Evolutionary conservation across 768 basidiomycete genomes (phyloP).

Genomic region (Boletus rubescentipes): DNA sequence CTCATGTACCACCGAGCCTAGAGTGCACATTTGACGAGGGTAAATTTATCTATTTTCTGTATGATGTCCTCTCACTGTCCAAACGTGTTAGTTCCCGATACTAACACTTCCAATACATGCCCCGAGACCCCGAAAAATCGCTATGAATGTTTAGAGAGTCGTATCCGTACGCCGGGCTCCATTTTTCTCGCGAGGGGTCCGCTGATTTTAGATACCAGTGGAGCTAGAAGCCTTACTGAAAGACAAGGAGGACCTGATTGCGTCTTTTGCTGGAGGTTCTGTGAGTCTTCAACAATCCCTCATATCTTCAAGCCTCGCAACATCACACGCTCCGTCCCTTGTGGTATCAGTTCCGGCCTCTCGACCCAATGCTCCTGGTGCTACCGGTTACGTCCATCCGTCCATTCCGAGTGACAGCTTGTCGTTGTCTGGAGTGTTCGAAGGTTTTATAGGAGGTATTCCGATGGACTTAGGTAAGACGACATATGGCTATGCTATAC

Average conservation of each 20-base stretch:
- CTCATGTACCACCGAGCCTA: constrained; percentile 50
- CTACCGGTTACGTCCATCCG: not conserved
- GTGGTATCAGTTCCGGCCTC: not conserved
- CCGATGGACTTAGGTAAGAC: constrained; percentile 7
- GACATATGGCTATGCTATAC: not conserved
- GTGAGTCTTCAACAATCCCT: not conserved
- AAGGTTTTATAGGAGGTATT: not conserved
- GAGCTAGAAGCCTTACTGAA: constrained; percentile 67
- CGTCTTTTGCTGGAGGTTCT: constrained; percentile 2
- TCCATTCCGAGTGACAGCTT: not conserved
- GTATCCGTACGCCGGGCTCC: constrained; percentile 54
- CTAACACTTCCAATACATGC: constrained; percentile 33
- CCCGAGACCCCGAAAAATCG: constrained; percentile 57
- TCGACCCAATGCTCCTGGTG: not conserved
- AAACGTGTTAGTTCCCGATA: constrained; percentile 34
- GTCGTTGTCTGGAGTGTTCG: not conserved
- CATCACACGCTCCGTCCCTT: not conserved
- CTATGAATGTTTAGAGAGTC: constrained; percentile 62
- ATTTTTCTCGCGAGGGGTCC: not conserved
- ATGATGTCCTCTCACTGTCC: not conserved
- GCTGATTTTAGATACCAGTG: constrained; percentile 38
- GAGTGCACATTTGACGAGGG: constrained; percentile 81
- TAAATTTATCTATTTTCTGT: constrained; percentile 22
- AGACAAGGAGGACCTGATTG: constrained; percentile 46
- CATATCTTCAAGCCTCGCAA: not conserved